Percentiles rank a stretch among this genome's conserved stretches.
These are phyloP conservation scores for Erigeron philadelphicus DNA, from an alignment of 140 eudicot species.

Conservation along the genomic window DNA sequence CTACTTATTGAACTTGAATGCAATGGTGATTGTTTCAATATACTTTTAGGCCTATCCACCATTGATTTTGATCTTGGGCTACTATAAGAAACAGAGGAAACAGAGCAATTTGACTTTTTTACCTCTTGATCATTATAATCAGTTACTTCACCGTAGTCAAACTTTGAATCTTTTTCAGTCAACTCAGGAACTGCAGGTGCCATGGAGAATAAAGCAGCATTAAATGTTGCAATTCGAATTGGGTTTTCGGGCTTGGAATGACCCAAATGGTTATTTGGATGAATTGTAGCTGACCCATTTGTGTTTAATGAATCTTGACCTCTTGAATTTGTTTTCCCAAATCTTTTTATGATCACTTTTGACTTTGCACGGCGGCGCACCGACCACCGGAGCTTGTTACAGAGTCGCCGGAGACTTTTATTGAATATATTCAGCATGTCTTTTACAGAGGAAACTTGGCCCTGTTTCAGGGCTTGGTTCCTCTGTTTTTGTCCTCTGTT, in stretches of 20 bases:
- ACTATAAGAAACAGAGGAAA: background rate
- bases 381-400: conserved; percentile 57
- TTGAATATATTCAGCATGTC: conserved; percentile 50
- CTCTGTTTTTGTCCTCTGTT: conserved; percentile 15
- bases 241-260: conserved; percentile 30
- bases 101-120: conserved; percentile 1
- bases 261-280: conserved; percentile 49
- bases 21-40: conserved; percentile 80
- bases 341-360: conserved; percentile 48
- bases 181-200: conserved; percentile 64
- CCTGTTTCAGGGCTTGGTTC: conserved; percentile 22
- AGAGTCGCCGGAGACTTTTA: conserved; percentile 59
- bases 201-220: conserved; percentile 97
- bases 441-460: conserved; percentile 15
- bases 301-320: conserved; percentile 35
- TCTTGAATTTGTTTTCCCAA: conserved; percentile 56
- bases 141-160: conserved; percentile 23
- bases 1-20: conserved; percentile 50
- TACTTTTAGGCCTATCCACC: conserved; percentile 72
- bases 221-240: conserved; percentile 67
- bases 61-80: conserved; percentile 41
- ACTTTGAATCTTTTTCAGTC: conserved; percentile 26
- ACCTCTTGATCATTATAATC: conserved; percentile 20
- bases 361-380: conserved; percentile 50
- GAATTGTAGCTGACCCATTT: conserved; percentile 52